Base-by-base conservation (phyloP, 768 basidiomycete species). In the Hydnomerulius pinastri region DNA sequence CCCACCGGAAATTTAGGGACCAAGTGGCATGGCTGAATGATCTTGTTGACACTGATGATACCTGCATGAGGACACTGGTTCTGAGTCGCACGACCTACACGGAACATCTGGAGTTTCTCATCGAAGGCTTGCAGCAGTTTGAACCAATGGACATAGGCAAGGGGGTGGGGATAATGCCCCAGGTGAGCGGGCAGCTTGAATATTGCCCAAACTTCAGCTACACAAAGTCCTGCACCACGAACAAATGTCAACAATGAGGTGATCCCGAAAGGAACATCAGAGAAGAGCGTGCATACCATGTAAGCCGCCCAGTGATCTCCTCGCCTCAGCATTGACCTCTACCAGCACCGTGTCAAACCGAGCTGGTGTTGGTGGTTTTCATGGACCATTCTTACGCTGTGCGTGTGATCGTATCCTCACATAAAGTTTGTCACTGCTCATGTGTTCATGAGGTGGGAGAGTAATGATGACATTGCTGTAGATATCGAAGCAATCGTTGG, bases 121-220 rank as follows among this genome's bases (percentile, higher is more conserved):
- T 47, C 46, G 2, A 28, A 27, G 2, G 15, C 20, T 15, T 36
- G 13, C 5, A 47, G 36, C 18, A 28, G 29, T 32, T 44, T 44
- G 29, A 62, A 66, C 63, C 61, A 67, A 25, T 69, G 59, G 9
- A 69, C 41, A 37, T 66, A 68, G 0, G 59, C 65, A 15, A 69
- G 47, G 0, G 61, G 63, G 24, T 61, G 50, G 2, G 49, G 18
- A 17, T 53, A 54, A 10, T 23, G 9, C 2, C 47, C 51, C 9
- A 47, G 58, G 12, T 55, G 30, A 4, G 30, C n/a, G 9, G 63
- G 64, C 7, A 67, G 53, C 32, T 51, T 39, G 40, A 70, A 70
- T 10, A 70, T 64, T 11, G 54, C 62, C 17, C 55, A 54, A 7
- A 68, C 57, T 42, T 64, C 64, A 6, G 62, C 64, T 24, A 67